Percentiles rank a stretch among this genome's conserved stretches.
phyloP scores from a whole-genome alignment of 2,329 filamentous ascomycete species.

The Trichoderma afroharzianum region DNA sequence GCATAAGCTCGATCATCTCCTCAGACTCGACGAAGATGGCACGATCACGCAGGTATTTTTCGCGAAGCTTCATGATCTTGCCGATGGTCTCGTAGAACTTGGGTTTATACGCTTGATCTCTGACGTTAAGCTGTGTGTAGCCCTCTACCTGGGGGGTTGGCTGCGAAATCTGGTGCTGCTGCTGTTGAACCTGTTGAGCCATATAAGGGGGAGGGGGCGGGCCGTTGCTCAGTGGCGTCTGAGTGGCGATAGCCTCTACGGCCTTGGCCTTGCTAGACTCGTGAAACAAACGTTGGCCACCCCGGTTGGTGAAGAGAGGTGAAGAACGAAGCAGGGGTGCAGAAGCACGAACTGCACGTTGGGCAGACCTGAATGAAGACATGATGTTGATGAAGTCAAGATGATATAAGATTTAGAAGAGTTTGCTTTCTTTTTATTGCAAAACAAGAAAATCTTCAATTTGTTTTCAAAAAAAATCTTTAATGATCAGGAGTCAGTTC shows the following conservation, averaged over 20 bases:
- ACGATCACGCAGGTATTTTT: constrained; percentile 25
- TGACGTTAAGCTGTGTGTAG: constrained; percentile 24
- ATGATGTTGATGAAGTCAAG: constrained; percentile 14
- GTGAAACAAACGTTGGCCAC: constrained; percentile 23
- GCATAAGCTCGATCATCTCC: constrained; percentile 25
- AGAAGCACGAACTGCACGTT: constrained; percentile 19
- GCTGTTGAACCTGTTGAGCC: background rate
- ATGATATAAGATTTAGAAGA: constrained; percentile 3
- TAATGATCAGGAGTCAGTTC: constrained; percentile 19
- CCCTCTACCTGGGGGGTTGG: constrained; percentile 1
- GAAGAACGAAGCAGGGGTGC: constrained; percentile 18
- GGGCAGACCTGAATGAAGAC: constrained; percentile 18
- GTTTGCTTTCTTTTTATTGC: background rate
- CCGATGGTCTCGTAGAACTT: constrained; percentile 27
- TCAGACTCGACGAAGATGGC: constrained; percentile 26
- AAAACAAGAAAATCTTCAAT: constrained; percentile 15
- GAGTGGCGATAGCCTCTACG: constrained; percentile 21
- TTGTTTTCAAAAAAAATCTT: constrained; percentile 11
- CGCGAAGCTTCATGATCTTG: constrained; percentile 25
- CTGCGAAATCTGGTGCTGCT: background rate
- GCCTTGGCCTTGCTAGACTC: constrained; percentile 23
- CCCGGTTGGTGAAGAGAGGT: background rate
- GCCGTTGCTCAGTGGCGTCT: constrained; percentile 5
- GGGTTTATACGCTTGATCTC: constrained; percentile 23
- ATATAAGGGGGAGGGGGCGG: constrained; percentile 13